phyloP scores from a whole-genome alignment of 768 basidiomycete species.

The Tubosaeta brunneosetosa region DNA sequence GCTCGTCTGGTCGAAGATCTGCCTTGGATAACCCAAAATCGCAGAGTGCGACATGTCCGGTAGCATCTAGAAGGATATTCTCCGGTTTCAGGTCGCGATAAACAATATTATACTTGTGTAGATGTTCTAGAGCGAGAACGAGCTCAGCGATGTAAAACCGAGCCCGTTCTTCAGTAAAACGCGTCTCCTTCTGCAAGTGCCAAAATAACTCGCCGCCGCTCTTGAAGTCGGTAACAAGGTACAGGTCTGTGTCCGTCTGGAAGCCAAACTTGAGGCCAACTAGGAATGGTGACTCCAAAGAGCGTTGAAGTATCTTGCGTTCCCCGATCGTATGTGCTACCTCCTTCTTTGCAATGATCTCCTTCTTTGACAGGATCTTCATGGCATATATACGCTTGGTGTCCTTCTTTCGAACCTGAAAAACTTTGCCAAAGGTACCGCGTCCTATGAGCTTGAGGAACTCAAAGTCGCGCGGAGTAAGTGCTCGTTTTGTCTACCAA shows the following conservation, averaged over 20 bases:
- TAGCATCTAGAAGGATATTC: constrained; percentile 96
- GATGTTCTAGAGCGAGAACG: constrained; percentile 89
- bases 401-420: constrained; percentile 97
- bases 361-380: constrained; percentile 98
- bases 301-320: constrained; percentile 95
- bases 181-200: constrained; percentile 94
- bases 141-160: constrained; percentile 97
- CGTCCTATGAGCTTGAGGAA: constrained; percentile 98
- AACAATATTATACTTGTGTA: constrained; percentile 97
- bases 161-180: constrained; percentile 90
- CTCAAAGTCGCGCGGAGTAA: constrained; percentile 95
- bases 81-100: constrained; percentile 97
- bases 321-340: constrained; percentile 99
- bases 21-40: constrained; percentile 98
- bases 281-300: constrained; percentile 91
- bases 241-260: constrained; percentile 93
- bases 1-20: constrained; percentile 85
- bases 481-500: constrained; percentile 70
- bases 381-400: constrained; percentile 99
- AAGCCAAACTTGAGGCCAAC: constrained; percentile 98
- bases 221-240: constrained; percentile 98
- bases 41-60: constrained; percentile 96
- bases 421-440: constrained; percentile 97
- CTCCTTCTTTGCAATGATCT: constrained; percentile 98
- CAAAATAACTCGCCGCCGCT: constrained; percentile 97